phyloP scores from a whole-genome alignment of 2,329 filamentous ascomycete genomes.

The Colletotrichum nymphaeae region DNA sequence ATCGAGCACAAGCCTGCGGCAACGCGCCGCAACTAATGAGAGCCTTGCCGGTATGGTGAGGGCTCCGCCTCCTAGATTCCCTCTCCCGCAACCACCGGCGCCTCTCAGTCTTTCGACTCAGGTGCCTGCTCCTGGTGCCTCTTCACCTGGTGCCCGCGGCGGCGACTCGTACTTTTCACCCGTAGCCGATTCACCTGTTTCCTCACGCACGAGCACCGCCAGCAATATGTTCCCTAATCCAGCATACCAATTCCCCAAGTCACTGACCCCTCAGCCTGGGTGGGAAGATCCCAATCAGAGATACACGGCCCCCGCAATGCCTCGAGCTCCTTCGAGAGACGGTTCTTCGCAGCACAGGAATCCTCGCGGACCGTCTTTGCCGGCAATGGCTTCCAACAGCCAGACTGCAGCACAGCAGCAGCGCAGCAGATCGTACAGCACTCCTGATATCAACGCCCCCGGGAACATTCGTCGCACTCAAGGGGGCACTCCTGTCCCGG shows the following conservation, averaged over 20 bases:
- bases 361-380: constrained; percentile 82
- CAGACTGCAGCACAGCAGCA: constrained; percentile 72
- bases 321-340: constrained; percentile 83
- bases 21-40: constrained; percentile 81
- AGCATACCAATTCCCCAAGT: constrained; percentile 78
- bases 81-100: constrained; percentile 67
- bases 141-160: constrained; percentile 70
- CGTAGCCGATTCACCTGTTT: constrained; percentile 80
- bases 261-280: constrained; percentile 73
- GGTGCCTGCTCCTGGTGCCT: constrained; percentile 48
- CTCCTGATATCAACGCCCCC: constrained; percentile 88
- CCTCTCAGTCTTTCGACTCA: constrained; percentile 78
- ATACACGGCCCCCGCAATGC: constrained; percentile 90
- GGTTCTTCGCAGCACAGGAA: constrained; percentile 75
- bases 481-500: constrained; percentile 69
- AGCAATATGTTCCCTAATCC: constrained; percentile 75
- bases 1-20: constrained; percentile 80
- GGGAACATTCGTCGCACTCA: constrained; percentile 67
- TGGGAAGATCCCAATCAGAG: constrained; percentile 82
- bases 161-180: constrained; percentile 97
- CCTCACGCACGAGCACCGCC: constrained; percentile 78
- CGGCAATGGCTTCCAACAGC: constrained; percentile 72
- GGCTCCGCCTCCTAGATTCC: constrained; percentile 78
- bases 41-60: constrained; percentile 69
- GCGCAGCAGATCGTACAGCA: constrained; percentile 90